Evolutionary conservation across 2,329 filamentous ascomycete genomes (phyloP), one percentile per base, ranked within the genome.

Genomic region (Aspergillus pseudonomiae): DNA sequence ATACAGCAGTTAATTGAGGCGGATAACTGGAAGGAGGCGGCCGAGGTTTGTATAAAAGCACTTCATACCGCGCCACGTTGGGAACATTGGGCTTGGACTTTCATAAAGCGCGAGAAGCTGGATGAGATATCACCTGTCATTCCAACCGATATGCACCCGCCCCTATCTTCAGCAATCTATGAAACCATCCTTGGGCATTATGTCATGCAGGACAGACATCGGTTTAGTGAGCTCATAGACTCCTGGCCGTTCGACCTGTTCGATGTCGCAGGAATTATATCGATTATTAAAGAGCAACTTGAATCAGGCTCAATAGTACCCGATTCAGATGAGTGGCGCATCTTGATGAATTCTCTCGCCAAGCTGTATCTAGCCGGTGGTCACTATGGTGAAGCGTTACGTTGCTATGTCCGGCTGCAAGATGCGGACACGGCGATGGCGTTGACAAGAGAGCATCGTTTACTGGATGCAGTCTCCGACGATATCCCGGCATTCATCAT

Each of bases 61-160:
- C 83, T 99, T 1, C 88, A 88, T 50, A 92, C 90, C 1, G 88
- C 93, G 1, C 84, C 90, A 55, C 84, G 90, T 69, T 99, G 95
- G 95, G 94, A 98, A 79, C 92, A 96, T 71, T 98, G 94, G 93
- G 91, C 96, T 6, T 96, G 91, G 88, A 90, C 88, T 0, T 99
- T 99, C 79, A 92, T 93, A 9, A 90, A 93, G 46, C 91, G 91
- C 2, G 86, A 92, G 67, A 93, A 89, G 73, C 93, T 96, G 70
- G 92, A 97, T 74, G 94, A 97, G 70, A 97, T 99, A 65, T 91
- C 91, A 6, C 86, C 91, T 41, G 89, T 91, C 71, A 91, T 99
- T 34, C 95, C 95, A 0, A 88, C 87, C 1, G 87, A 89, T n/a
- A 84, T 96, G 75, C 87, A 86, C 32, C 94, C 94, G 9, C 90